Percentiles rank a stretch among this genome's conserved stretches.
Evolutionary conservation across 352 stramenopile species (phyloP).

Genomic region (Aphanomyces invadans): DNA sequence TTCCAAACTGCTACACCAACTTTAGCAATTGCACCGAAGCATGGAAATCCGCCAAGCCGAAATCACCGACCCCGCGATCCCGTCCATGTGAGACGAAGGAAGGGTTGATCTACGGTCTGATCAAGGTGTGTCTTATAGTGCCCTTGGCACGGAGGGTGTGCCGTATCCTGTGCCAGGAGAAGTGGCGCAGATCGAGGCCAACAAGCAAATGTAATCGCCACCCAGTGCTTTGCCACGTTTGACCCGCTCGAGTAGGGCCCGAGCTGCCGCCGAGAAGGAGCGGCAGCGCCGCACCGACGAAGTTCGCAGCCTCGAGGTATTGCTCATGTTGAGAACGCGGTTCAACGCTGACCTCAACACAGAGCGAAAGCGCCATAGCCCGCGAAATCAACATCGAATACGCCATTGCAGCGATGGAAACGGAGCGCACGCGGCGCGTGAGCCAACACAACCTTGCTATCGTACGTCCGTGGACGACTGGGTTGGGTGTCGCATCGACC

Average conservation of each 20-base stretch:
- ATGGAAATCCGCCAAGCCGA: conserved; percentile 10
- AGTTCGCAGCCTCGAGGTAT: conserved; percentile 39
- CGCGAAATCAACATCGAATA: conserved; percentile 69
- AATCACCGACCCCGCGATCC: neutral
- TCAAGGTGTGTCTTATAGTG: neutral
- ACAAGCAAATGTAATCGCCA: neutral
- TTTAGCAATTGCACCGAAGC: too few relatives aligned
- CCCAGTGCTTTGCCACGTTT: neutral
- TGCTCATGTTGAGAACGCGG: neutral
- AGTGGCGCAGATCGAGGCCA: neutral
- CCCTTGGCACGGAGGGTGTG: neutral
- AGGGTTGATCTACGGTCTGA: too few relatives aligned
- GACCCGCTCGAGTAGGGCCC: conserved; percentile 29
- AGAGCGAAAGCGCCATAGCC: conserved; percentile 54
- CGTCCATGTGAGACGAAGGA: neutral
- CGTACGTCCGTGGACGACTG: neutral
- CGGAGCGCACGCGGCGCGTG: conserved; percentile 56
- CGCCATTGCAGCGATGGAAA: conserved; percentile 46
- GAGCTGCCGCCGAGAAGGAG: conserved; percentile 50
- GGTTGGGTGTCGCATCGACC: neutral
- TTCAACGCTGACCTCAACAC: neutral
- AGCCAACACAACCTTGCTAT: conserved; percentile 51
- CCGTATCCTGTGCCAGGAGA: conserved; percentile 7
- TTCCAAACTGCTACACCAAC: too few relatives aligned
- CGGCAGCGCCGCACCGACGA: conserved; percentile 46